Conservation (phyloP, 768 basidiomycete species). For the Lentinula guzmanii region DNA sequence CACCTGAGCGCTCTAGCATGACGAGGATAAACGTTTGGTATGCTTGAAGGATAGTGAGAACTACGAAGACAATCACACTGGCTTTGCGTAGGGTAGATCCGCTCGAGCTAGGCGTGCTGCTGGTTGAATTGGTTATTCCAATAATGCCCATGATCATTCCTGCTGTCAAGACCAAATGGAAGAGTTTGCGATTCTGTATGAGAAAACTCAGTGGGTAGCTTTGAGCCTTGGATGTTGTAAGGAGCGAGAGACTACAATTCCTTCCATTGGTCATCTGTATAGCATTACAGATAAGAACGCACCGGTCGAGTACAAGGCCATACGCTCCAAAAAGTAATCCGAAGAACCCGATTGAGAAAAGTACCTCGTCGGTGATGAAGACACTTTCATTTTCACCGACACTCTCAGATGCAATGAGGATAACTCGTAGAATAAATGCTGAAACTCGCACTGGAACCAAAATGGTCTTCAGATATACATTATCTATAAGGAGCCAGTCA, state of each 20-base stretch:
- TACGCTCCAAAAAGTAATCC: slow-evolving; percentile 37
- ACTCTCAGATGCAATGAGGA: slow-evolving; percentile 23
- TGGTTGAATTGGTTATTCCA: slow-evolving; percentile 15
- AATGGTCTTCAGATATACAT: not conserved
- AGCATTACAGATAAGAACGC: not conserved
- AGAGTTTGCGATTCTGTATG: slow-evolving; percentile 23
- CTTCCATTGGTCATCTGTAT: slow-evolving; percentile 10
- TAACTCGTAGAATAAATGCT: slow-evolving; percentile 34
- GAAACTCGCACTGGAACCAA: slow-evolving; percentile 28
- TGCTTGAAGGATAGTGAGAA: slow-evolving; percentile 27
- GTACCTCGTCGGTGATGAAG: slow-evolving; percentile 31
- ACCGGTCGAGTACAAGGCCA: slow-evolving; percentile 37
- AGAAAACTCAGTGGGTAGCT: slow-evolving; percentile 7
- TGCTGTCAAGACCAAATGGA: slow-evolving; percentile 20
- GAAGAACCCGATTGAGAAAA: slow-evolving; percentile 37
- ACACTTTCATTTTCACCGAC: slow-evolving; percentile 24
- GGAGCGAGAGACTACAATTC: slow-evolving; percentile 8
- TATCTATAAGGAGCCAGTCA: not conserved
- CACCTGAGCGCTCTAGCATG: not conserved
- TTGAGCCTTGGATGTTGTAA: not conserved
- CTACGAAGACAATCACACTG: slow-evolving; percentile 31
- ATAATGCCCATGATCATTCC: slow-evolving; percentile 30
- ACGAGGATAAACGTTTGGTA: slow-evolving; percentile 21
- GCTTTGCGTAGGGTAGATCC: slow-evolving; percentile 23
- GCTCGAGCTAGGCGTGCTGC: slow-evolving; percentile 10